phyloP scores from a whole-genome alignment of 2,329 filamentous ascomycete species.

The Botrytis aclada region DNA sequence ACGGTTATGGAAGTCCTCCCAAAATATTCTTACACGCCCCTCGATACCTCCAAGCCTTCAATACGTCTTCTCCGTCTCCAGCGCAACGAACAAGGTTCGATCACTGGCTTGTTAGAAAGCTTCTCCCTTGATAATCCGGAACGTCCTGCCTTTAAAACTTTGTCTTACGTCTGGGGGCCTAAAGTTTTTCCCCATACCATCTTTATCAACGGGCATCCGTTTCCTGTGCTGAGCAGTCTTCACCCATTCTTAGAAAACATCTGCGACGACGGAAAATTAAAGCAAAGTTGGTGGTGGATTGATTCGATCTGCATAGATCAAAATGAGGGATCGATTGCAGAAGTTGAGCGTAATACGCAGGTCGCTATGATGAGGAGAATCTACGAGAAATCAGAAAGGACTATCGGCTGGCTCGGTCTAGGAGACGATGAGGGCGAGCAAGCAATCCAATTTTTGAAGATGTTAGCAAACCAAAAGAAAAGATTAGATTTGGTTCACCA shows the following conservation, averaged over 20 bases:
- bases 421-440: not conserved
- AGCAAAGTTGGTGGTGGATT: slow-evolving; percentile 4
- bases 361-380: slow-evolving; percentile 2
- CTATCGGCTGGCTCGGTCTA: not conserved
- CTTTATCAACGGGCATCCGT: not conserved
- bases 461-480: not conserved
- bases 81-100: not conserved
- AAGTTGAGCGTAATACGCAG: not conserved
- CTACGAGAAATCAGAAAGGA: not conserved
- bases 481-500: not conserved
- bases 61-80: slow-evolving; percentile 18
- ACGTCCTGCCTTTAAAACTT: not conserved
- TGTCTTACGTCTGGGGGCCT: not conserved
- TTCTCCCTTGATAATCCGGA: not conserved
- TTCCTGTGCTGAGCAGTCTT: not conserved
- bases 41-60: slow-evolving; percentile 11
- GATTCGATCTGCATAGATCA: slow-evolving; percentile 10
- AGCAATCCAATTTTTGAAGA: not conserved
- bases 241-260: not conserved
- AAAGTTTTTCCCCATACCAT: not conserved
- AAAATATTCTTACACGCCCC: slow-evolving; percentile 17
- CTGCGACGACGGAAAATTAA: not conserved
- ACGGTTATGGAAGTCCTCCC: not conserved
- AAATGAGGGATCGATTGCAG: not conserved
- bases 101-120: slow-evolving; percentile 14